phyloP scores from a whole-genome alignment of 176 grass and related monocot species.

The sorghum (Sorghum bicolor) region Sorghum_bicolor_NCBIv3 NC_012877.2:54615501-54616000 shows the following conservation, averaged over 20 bases:
- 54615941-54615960: slow-evolving; percentile 83
- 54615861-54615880: background rate
- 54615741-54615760: background rate
- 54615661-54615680: slow-evolving; percentile 32
- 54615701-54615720: slow-evolving; percentile 35
- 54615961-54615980: slow-evolving; percentile 72
- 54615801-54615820: background rate
- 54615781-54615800: background rate
- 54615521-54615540: background rate
- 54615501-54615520: background rate
- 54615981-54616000: background rate
- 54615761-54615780: background rate
- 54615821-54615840: background rate
- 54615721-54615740: slow-evolving; percentile 48
- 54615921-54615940: slow-evolving; percentile 47
- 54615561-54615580: background rate
- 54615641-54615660: background rate
- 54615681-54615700: slow-evolving; percentile 38
- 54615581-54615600: background rate
- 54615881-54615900: slow-evolving; percentile 39
- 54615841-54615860: background rate
- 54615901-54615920: slow-evolving; percentile 47
- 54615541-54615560: slow-evolving; percentile 2
- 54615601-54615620: background rate
- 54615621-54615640: background rate